Conservation (phyloP, 1,284 basidiomycete species). For the Leccinum pachyderme region DNA sequence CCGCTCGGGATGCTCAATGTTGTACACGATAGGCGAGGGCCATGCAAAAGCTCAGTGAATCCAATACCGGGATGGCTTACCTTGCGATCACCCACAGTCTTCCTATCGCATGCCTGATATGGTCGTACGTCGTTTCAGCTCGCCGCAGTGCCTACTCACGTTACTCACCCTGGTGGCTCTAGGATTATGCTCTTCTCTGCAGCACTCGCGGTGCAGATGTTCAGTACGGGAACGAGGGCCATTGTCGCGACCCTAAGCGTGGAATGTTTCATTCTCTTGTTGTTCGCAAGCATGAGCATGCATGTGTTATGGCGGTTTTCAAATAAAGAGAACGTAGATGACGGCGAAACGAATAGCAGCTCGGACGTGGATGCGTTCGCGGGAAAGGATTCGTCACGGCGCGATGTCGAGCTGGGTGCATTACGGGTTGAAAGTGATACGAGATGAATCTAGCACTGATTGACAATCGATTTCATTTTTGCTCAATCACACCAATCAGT, state of each 20-base stretch:
- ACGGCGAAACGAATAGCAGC: neutral
- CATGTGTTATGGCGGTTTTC: conserved; percentile 8
- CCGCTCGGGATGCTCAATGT: neutral
- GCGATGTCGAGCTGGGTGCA: neutral
- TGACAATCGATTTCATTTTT: too few species aligned
- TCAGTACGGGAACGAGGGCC: neutral
- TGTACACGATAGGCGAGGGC: neutral
- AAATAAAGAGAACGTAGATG: neutral
- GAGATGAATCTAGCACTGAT: too few species aligned
- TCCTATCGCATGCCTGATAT: conserved; percentile 18
- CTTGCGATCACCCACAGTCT: conserved; percentile 19
- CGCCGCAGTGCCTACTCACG: neutral
- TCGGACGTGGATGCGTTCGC: neutral
- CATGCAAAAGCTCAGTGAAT: conserved; percentile 10
- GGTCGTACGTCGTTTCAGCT: conserved; percentile 13
- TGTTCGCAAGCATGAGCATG: conserved; percentile 2
- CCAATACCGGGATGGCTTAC: conserved; percentile 10
- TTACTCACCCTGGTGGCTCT: neutral
- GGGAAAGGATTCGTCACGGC: neutral
- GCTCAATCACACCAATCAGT: too few species aligned
- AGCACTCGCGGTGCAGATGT: conserved; percentile 15
- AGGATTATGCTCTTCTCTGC: conserved; percentile 14
- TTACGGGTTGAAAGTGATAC: too few species aligned
- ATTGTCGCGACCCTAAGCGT: conserved; percentile 1
- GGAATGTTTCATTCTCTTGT: conserved; percentile 11